Base-by-base conservation (phyloP, 495 filamentous ascomycete genomes). In the Penicillium tannophilum region DNA sequence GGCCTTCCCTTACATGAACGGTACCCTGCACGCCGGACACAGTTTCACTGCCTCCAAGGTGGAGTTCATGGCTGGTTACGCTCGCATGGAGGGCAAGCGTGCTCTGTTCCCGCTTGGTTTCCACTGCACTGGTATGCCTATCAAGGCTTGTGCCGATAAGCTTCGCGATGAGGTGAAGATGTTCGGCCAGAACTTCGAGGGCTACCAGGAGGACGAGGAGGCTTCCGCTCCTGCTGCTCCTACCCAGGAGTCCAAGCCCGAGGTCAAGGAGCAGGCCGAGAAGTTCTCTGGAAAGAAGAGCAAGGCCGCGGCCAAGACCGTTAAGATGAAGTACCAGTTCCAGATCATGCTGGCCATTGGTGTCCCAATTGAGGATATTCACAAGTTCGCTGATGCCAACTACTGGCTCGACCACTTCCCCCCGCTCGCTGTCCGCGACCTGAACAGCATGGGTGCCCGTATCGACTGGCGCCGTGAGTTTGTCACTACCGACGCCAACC, bases 1-100 rank as follows among this genome's bases (percentile, higher is more conserved):
- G 80, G 93, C 93, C 46, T 98, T 93, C 65, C 93, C 91, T 31
- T 96, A 98, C 73, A 97, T 96, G 89, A 98, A 98, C 75, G 93
- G 93, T 55, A 93, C 88, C 60, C 82, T 96, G 31, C 93, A 98
- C 66, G 91, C 89, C 14, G 93, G 93, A 49, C 93, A 98, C 77
- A 88, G 84, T 63, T 98, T 97, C 74, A 92, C 91, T 20, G 84
- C 89, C 58, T 87, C 81, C 68, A 98, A 98, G 72, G 86, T 96
- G 61, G 93, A 98, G 73, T 98, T 97, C 72, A 85, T 87, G 61
- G 83, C 87, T 41, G 90, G 93, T 36, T 89, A 88, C 61, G 86
- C 88, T 41, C 79, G 93, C 39, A 95, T 97, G 92, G 84, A 94
- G 72, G 94, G 94, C 60, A 91, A 91, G 77, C 80, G 88, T 46